Conservation (phyloP, 116 monocot species). For the Dioscorea cayenensis region DNA sequence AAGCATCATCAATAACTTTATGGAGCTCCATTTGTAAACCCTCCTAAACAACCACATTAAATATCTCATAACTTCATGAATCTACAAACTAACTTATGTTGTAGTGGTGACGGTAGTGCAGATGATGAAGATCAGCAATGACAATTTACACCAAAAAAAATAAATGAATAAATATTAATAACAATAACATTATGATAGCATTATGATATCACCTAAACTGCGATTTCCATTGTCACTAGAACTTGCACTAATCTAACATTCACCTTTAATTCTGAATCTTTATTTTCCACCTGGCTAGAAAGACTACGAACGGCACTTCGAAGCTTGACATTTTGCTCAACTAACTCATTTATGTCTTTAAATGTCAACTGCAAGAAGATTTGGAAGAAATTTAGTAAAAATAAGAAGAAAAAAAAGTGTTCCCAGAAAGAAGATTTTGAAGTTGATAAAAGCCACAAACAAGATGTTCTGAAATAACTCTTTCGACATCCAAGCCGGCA, state of each 20-base stretch:
- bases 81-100: background rate
- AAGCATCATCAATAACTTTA: constrained; percentile 50
- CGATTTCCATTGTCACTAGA: no score
- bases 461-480: constrained; percentile 26
- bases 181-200: background rate
- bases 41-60: constrained; percentile 41
- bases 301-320: constrained; percentile 57
- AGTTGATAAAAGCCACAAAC: constrained; percentile 26
- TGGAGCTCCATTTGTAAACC: constrained; percentile 64
- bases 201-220: no score
- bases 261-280: constrained; percentile 63
- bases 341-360: constrained; percentile 78
- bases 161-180: background rate
- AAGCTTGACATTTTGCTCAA: constrained; percentile 85
- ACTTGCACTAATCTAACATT: constrained; percentile 4
- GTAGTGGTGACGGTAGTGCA: no score
- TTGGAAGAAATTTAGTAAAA: background rate
- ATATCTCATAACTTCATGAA: background rate
- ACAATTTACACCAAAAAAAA: no score
- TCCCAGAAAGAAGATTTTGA: background rate
- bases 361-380: constrained; percentile 51
- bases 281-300: constrained; percentile 39
- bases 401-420: background rate
- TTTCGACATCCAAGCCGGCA: constrained; percentile 19
- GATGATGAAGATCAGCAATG: no score